Base-by-base conservation (phyloP, 257 asterid genomes). In the Verbena officinalis region DNA sequence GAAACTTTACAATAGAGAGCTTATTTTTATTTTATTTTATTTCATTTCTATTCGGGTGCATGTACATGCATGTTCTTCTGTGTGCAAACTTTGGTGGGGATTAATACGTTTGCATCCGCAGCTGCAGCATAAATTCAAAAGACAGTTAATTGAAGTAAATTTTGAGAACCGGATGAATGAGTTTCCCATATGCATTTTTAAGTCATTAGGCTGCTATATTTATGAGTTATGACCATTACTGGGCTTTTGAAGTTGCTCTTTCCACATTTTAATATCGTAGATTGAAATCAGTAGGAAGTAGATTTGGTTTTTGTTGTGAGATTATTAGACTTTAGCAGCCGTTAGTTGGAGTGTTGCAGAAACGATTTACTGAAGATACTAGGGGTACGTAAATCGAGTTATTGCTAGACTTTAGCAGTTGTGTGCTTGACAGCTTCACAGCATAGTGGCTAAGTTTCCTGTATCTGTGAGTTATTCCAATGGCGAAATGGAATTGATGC, bases 21-120 rank as follows among this genome's bases (percentile, higher is more conserved):
- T 43, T 62, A 5, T 30, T 38, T 59, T 21, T 9, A 14, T 59
- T 1, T 67, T 17, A 0, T n/a, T 51, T 38, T 27, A 0, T 43
- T 54, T 30, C 5, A 3, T n/a, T 13, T 11, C 12, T 10, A 7
- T 20, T 5, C 1, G 49, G 49, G 42, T 49, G 55, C 59, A 64
- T 49, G 64, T 57, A 7, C 55, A 5, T 67, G 60, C 62, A 53
- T 13, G 52, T 61, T 21, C 1, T 22, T 27, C 17, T 22, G 13
- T 46, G 2, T 2, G 22, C 6, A 34, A 17, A 50, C 2, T 30
- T 33, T 33, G 59, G 40, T 20, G 40, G 16, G 42, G 44, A 24
- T 67, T 24, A 62, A 2, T 60, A 58, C 44, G 55, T 36, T 36
- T 62, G 75, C 21, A 23, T 11, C 16, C 13, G 4, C 61, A 38